Evolutionary conservation across 805 yeast species (phyloP).

Genomic region (Lachancea cidri): DNA sequence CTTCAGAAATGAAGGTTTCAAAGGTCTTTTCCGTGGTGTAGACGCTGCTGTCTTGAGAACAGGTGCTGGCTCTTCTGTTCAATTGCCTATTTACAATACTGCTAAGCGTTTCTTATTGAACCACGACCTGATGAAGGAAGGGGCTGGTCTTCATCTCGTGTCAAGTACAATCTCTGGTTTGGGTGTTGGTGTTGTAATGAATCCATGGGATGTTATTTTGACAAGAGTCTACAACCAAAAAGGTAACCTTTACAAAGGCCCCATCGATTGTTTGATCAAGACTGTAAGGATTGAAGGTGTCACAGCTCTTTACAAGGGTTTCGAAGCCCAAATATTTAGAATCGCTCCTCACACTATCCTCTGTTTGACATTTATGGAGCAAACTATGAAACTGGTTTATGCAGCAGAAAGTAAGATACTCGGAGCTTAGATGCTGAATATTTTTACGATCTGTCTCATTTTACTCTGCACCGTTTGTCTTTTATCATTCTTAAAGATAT

Average conservation of each 20-base stretch:
- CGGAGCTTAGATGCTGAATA: background rate
- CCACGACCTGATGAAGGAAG: conserved; percentile 50
- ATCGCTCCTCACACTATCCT: conserved; percentile 93
- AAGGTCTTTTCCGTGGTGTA: conserved; percentile 82
- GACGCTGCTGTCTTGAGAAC: conserved; percentile 94
- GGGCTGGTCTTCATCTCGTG: conserved; percentile 63
- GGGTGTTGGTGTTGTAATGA: conserved; percentile 93
- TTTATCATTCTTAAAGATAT: background rate
- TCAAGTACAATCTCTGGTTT: conserved; percentile 79
- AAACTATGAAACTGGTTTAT: conserved; percentile 63
- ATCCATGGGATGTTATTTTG: conserved; percentile 93
- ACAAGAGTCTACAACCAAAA: conserved; percentile 94
- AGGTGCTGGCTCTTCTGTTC: conserved; percentile 93
- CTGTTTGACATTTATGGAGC: conserved; percentile 93
- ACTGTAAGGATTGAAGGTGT: conserved; percentile 82
- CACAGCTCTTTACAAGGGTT: conserved; percentile 87
- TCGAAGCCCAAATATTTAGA: conserved; percentile 86
- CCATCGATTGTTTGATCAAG: conserved; percentile 82
- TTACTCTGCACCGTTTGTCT: background rate
- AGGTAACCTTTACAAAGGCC: conserved; percentile 80
- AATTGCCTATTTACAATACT: conserved; percentile 82
- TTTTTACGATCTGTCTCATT: background rate
- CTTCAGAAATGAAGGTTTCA: conserved; percentile 66
- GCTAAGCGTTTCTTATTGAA: conserved; percentile 60
- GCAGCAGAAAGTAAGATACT: conserved; percentile 29